Conservation (phyloP, 495 filamentous ascomycete genomes). For the Aspergillus panamensis region DNA sequence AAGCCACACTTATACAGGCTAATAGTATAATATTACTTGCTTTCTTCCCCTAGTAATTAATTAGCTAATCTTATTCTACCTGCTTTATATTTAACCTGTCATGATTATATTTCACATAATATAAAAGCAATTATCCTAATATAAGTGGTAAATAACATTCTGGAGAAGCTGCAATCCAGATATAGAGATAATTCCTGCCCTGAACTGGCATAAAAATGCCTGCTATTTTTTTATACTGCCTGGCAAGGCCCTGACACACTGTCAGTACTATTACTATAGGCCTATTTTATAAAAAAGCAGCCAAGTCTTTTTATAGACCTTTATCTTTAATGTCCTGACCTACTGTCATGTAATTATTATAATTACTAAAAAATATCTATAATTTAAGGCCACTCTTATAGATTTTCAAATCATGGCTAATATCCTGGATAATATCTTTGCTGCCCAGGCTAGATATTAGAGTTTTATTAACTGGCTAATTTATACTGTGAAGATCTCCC, state of each 20-base stretch:
- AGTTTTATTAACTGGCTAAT: background rate
- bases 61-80: background rate
- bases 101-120: background rate
- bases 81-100: background rate
- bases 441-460: background rate
- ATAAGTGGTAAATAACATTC: background rate
- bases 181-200: background rate
- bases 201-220: background rate
- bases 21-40: background rate
- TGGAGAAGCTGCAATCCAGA: background rate
- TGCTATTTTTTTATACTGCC: background rate
- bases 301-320: background rate
- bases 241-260: background rate
- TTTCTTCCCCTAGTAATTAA: background rate
- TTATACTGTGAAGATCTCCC: background rate
- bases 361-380: background rate
- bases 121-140: background rate
- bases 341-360: background rate
- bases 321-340: background rate
- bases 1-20: background rate
- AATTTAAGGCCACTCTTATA: background rate
- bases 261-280: background rate
- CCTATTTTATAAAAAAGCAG: background rate
- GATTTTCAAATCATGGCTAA: background rate
- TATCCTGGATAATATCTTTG: background rate